These are phyloP conservation scores for Claviceps africana DNA, from an alignment of 2,329 filamentous ascomycete genomes.

Conservation along the genomic window DNA sequence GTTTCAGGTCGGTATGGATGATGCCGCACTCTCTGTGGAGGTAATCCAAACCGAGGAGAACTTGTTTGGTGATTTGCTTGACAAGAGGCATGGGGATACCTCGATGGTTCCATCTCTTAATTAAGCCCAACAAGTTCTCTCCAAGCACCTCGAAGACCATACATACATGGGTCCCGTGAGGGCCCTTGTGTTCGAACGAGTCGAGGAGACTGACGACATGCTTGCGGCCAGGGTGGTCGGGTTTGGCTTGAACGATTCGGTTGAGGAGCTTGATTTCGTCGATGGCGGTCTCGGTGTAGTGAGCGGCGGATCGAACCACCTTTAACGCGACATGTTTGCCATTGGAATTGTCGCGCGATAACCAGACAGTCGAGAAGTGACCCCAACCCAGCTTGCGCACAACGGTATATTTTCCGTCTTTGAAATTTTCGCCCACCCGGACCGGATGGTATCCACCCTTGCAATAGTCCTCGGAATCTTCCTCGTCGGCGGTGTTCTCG, in stretches of 20 bases:
- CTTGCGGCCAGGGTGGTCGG: conserved; percentile 81
- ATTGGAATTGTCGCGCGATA: conserved; percentile 68
- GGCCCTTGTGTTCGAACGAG: conserved; percentile 94
- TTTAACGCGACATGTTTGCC: conserved; percentile 95
- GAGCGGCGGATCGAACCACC: conserved; percentile 90
- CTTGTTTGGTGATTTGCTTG: conserved; percentile 98
- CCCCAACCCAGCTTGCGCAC: conserved; percentile 96
- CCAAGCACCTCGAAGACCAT: conserved; percentile 99
- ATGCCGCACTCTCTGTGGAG: conserved; percentile 96
- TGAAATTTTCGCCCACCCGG: conserved; percentile 87
- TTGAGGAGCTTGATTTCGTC: conserved; percentile 98
- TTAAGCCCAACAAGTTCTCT: conserved; percentile 84
- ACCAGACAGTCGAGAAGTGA: conserved; percentile 95
- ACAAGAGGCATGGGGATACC: conserved; percentile 93
- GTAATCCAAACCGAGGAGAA: conserved; percentile 87
- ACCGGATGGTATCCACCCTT: conserved; percentile 98
- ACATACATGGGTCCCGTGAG: conserved; percentile 91
- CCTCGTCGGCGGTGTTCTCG: conserved; percentile 92
- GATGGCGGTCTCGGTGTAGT: conserved; percentile 97
- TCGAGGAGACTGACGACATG: conserved; percentile 94
- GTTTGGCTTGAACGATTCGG: conserved; percentile 90
- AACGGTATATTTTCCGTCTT: conserved; percentile 91
- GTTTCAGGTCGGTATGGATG: conserved; percentile 95
- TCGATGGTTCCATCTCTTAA: conserved; percentile 97
- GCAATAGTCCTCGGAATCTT: conserved; percentile 98